phyloP scores from a whole-genome alignment of 23 red algal genomes.

The Chondrus crispus region DNA sequence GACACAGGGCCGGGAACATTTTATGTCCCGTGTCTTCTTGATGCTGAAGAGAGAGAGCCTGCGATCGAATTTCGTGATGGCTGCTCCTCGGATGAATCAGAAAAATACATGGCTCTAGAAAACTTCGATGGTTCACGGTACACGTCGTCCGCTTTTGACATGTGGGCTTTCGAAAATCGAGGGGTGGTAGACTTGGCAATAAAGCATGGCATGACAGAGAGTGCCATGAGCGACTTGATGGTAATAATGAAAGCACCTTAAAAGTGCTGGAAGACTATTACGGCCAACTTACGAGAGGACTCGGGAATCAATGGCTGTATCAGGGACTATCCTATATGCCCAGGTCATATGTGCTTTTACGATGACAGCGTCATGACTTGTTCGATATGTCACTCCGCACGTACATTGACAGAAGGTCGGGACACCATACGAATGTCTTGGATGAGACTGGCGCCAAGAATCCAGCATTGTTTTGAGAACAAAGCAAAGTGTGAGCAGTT shows the following conservation, averaged over 20 bases:
- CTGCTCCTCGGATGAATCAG: too few species aligned
- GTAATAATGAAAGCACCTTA: neutral
- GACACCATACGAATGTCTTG: too few species aligned
- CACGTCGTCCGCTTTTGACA: neutral
- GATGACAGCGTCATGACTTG: neutral
- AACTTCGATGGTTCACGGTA: too few species aligned
- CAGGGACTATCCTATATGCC: neutral
- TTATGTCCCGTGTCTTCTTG: too few species aligned
- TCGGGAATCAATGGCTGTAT: neutral
- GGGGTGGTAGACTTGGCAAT: neutral
- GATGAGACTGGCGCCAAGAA: too few species aligned
- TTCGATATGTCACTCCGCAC: neutral
- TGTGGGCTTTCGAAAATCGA: neutral
- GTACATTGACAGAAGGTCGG: neutral
- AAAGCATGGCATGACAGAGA: neutral
- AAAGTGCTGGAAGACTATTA: neutral
- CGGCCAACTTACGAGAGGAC: neutral
- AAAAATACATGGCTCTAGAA: too few species aligned
- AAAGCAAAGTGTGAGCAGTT: too few species aligned
- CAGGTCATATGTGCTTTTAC: conserved; percentile 14
- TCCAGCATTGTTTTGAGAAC: too few species aligned
- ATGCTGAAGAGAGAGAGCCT: too few species aligned
- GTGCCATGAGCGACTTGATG: neutral
- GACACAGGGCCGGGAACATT: too few species aligned
- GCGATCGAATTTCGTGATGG: too few species aligned